Percentiles rank a stretch among this genome's conserved stretches.
phyloP scores from a whole-genome alignment of 129 eudicot species.

The Kitagawia praeruptora region DNA sequence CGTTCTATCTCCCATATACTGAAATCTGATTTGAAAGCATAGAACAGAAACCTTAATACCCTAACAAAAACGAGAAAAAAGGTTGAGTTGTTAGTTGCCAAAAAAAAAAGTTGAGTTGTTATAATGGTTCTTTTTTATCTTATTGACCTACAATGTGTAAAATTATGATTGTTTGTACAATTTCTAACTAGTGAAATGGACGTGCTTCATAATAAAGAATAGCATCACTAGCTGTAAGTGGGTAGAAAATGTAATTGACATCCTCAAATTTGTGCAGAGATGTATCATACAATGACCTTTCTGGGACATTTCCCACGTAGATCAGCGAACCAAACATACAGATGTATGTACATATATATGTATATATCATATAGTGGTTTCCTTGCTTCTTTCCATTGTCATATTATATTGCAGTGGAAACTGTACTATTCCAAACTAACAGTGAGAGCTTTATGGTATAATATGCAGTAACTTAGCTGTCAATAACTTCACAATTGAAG shows the following conservation, averaged over 20 bases:
- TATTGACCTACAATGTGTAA: not conserved
- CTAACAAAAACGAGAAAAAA: no score
- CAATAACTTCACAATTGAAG: conserved; percentile 54
- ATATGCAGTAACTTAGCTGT: conserved; percentile 65
- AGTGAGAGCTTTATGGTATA: not conserved
- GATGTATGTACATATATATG: conserved; percentile 53
- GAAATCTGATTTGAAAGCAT: no score
- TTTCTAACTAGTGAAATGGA: not conserved
- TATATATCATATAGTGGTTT: not conserved
- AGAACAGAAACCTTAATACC: no score
- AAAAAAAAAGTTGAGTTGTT: not conserved
- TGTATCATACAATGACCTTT: conserved; percentile 69
- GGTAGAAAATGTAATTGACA: not conserved
- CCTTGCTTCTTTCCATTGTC: not conserved
- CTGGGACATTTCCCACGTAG: conserved; percentile 85
- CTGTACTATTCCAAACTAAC: conserved; percentile 8
- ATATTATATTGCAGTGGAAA: not conserved
- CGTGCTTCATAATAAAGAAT: not conserved
- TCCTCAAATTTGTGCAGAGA: conserved; percentile 42
- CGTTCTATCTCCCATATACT: no score
- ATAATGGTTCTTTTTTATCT: not conserved
- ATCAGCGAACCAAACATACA: conserved; percentile 35
- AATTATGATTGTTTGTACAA: not conserved
- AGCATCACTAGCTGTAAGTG: not conserved
- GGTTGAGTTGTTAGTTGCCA: no score